phyloP scores from a whole-genome alignment of 2,329 filamentous ascomycete species.

The Rutstroemia sp. region DNA sequence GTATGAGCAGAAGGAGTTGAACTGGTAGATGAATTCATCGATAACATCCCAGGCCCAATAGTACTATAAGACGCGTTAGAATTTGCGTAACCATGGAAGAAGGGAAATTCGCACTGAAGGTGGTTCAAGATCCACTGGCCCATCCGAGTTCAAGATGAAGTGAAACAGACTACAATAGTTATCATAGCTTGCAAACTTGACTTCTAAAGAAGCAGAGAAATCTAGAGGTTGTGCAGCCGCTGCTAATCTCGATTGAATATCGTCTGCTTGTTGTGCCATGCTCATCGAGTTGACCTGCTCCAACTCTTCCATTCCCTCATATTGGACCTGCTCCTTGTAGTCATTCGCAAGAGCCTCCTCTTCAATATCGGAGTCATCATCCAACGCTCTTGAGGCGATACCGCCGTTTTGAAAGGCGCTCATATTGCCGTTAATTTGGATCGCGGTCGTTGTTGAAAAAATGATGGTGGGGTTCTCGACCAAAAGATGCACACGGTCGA shows the following conservation, averaged over 20 bases:
- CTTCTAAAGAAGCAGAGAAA: slow-evolving; percentile 90
- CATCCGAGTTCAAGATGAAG: slow-evolving; percentile 97
- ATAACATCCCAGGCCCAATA: slow-evolving; percentile 99
- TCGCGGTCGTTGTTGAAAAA: slow-evolving; percentile 7
- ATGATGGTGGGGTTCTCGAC: not conserved
- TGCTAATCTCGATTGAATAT: slow-evolving; percentile 85
- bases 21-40: slow-evolving; percentile 99
- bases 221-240: slow-evolving; percentile 92
- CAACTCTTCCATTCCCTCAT: slow-evolving; percentile 77
- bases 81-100: slow-evolving; percentile 1
- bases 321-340: slow-evolving; percentile 94
- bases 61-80: slow-evolving; percentile 52
- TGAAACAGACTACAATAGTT: slow-evolving; percentile 99
- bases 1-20: slow-evolving; percentile 99
- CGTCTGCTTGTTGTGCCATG: slow-evolving; percentile 70
- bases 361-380: slow-evolving; percentile 88
- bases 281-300: slow-evolving; percentile 65
- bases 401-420: slow-evolving; percentile 55
- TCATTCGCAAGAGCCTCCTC: slow-evolving; percentile 94
- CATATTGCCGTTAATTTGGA: slow-evolving; percentile 35
- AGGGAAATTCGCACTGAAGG: slow-evolving; percentile 66
- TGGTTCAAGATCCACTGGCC: slow-evolving; percentile 94
- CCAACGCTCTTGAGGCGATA: slow-evolving; percentile 51
- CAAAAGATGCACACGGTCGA: slow-evolving; percentile 5
- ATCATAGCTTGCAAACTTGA: slow-evolving; percentile 98